Evolutionary conservation across 345 rosid genomes (phyloP).

Genomic region (Linum trigynum): DNA sequence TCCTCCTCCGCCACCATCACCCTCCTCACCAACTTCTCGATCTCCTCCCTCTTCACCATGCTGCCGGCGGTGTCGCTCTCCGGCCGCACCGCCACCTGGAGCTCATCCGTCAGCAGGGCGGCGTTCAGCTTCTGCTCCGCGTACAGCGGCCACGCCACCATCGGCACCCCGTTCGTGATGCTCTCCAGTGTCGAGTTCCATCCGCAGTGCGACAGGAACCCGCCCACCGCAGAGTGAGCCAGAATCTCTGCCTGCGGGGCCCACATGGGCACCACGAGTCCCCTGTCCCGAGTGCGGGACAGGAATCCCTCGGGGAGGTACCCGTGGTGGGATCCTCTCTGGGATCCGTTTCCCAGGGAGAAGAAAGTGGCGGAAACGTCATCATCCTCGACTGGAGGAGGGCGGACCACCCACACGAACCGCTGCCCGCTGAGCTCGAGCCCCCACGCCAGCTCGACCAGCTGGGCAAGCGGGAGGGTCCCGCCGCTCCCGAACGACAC

Average conservation of each 20-base stretch:
- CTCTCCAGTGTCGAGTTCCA: conserved; percentile 65
- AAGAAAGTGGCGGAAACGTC: conserved; percentile 23
- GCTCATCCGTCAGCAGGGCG: conserved; percentile 32
- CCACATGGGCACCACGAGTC: conserved; percentile 46
- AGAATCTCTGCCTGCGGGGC: conserved; percentile 55
- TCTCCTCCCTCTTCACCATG: conserved; percentile 34
- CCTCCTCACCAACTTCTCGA: conserved; percentile 31
- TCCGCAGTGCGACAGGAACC: conserved; percentile 66
- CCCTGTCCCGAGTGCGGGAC: conserved; percentile 24
- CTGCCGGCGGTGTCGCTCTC: conserved; percentile 4
- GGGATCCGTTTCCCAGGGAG: neutral
- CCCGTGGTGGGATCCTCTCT: conserved; percentile 1
- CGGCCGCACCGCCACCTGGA: conserved; percentile 36
- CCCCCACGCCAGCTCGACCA: conserved; percentile 51
- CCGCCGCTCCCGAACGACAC: conserved; percentile 76
- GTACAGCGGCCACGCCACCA: conserved; percentile 63
- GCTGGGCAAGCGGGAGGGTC: conserved; percentile 37
- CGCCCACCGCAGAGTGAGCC: conserved; percentile 47
- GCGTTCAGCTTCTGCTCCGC: conserved; percentile 74
- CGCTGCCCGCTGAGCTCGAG: conserved; percentile 49
- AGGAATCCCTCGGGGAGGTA: conserved; percentile 54
- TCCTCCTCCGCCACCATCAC: conserved; percentile 14
- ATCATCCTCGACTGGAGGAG: conserved; percentile 17
- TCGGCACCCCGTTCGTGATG: conserved; percentile 43
- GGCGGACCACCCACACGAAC: conserved; percentile 56